Evolutionary conservation across 2,329 filamentous ascomycete genomes (phyloP), one percentile per base, ranked within the genome.

Genomic region (Cladorrhinum sp.): DNA sequence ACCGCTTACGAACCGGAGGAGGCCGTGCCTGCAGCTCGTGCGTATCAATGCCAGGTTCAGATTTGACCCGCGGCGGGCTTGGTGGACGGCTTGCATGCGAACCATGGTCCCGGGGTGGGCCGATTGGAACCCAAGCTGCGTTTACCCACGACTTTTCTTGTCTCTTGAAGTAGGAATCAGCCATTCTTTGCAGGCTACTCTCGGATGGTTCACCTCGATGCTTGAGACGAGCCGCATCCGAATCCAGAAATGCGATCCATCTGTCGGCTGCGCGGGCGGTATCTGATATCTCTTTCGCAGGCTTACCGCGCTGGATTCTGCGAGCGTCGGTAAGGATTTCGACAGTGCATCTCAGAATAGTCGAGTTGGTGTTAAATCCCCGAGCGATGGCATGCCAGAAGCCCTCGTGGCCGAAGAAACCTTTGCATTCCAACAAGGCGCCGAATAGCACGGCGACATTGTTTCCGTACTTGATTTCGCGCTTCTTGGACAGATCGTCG

Each of bases 381-480:
- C 54, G 25, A 1, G 60, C 54, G 16, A 67, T 59, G n/a, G 63
- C 66, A 2, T 18, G 4, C 66, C 66, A 68, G 9, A 67, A 58
- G 5, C 16, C 45, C 1, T 56, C 45, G 10, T 62, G 59, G 24
- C 57, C 60, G 20, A 60, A 63, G 38, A 57, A 61, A 1, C 41
- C 29, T 2, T 49, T 41, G 50, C 55, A 61, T n/a, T 65, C 52
- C 1, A 64, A 5, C 12, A 67, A 59, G 1, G 56, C 62, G 6
- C 58, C 55, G 36, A 68, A 67, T 18, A 68, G 62, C 3, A 68
- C 65, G 12, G 52, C 59, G 10, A 68, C 55, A 48, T 66, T 67
- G 66, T 68, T 68, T 16, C 62, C 65, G 38, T 68, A 68, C 24
- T 63, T 65, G 18, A 66, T 59, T 50, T 64, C 65, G 18, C 65